Evolutionary conservation across 2,329 filamentous ascomycete genomes (phyloP), one percentile per base, ranked within the genome.

Genomic region (Aspergillus amoenus): DNA sequence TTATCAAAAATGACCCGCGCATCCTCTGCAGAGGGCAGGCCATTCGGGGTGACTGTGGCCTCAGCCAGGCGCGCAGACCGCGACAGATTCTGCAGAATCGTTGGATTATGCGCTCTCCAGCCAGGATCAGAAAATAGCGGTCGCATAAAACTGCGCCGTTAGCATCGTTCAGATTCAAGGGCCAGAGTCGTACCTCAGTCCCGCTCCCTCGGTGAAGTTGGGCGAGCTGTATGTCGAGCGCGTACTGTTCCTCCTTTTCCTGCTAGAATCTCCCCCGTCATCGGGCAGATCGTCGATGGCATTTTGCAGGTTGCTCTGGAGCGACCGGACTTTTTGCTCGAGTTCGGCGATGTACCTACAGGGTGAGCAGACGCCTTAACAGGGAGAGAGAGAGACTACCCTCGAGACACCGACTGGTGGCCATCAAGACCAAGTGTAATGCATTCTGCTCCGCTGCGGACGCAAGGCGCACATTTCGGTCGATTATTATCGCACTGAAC

Each of bases 391-490:
- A 11, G 17, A 42, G 17, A 12, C 15, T 59, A 66, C 62, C 65
- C 61, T 55, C 70, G 46, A 13, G 66, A 61, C n/a, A 72, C 51
- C 15, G 61, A 13, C 40, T 64, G 57, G 11, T 63, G 54, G 7
- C 64, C 65, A 17, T 60, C 63, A 0, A 67, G 52, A 32, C 59
- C 63, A 12, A 73, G 53, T 5, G 70, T 69, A 42, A 72, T 52
- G 43, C 71, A 74, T 22, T 63, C 65, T 12, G 59, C 55, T 1
- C 60, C 62, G 32, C 37, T 45, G n/a, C 32, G 69, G 12, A 61
- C 55, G 48, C 70, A 74, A 11, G 63, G 56, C 12, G 59, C 59
- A 49, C 71, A 73, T 58, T 63, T 68, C 2, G 71, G 71, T 8
- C 69, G 60, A 27, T 49, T 56, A 52, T 66, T 70, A 49, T 73